These are phyloP conservation scores for Diplotaxis tenuifolia DNA, from an alignment of 345 rosid genomes.

Conservation along the genomic window DNA sequence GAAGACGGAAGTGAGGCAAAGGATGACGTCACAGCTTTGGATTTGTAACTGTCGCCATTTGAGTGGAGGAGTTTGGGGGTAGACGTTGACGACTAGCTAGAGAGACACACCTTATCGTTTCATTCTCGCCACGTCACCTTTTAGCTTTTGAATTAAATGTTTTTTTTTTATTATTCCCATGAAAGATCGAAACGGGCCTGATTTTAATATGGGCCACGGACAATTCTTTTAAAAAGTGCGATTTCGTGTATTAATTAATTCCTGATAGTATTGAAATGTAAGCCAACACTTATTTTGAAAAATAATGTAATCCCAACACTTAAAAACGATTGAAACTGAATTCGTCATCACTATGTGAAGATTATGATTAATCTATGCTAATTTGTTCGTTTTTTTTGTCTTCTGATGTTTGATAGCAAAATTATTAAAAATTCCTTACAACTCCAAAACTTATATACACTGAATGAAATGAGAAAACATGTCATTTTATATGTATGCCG, in stretches of 20 bases:
- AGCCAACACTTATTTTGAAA: too few species aligned
- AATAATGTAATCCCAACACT: too few species aligned
- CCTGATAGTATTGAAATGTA: neutral
- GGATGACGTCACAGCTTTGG: neutral
- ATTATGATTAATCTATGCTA: neutral
- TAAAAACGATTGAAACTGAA: neutral
- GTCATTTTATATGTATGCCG: neutral
- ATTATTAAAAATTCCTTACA: neutral
- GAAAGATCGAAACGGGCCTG: neutral
- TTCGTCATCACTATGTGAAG: neutral
- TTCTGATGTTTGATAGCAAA: neutral
- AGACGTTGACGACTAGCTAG: neutral
- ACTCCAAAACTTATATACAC: too few species aligned
- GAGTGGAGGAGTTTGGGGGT: conserved; percentile 1
- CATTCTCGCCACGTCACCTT: neutral
- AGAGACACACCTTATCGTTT: neutral
- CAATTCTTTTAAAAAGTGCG: neutral
- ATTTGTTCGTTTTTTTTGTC: neutral
- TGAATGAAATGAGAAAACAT: neutral
- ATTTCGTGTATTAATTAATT: neutral
- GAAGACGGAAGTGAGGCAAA: neutral
- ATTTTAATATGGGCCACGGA: neutral
- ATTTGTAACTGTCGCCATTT: neutral
- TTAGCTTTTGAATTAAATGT: neutral
- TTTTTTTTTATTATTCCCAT: neutral